phyloP scores from a whole-genome alignment of 257 asterid species.

The Agastache rugosa region DNA sequence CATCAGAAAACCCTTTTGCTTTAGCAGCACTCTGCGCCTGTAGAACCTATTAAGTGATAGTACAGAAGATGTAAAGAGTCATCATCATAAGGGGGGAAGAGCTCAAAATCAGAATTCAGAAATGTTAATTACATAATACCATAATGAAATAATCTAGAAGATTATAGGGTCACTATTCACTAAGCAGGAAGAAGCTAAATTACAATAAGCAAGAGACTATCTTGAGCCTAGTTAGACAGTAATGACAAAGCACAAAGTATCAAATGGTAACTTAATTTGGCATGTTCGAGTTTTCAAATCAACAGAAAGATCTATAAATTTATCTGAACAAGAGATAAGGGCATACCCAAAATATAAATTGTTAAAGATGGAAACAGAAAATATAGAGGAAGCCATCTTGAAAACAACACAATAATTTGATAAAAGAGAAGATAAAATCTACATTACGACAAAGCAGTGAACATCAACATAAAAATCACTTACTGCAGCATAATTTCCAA shows the following conservation, averaged over 20 bases:
- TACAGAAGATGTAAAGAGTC: conserved; percentile 8
- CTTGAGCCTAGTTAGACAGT: conserved; percentile 22
- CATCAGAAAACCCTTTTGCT: conserved; percentile 94
- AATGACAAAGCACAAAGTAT: conserved; percentile 9
- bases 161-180: conserved; percentile 1
- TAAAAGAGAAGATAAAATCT: conserved; percentile 7
- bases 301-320: background rate
- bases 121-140: conserved; percentile 11
- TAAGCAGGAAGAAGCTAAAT: conserved; percentile 11
- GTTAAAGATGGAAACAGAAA: background rate
- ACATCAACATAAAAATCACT: conserved; percentile 37
- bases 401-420: background rate
- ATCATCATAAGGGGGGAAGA: conserved; percentile 3
- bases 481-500: conserved; percentile 97
- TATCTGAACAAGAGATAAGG: conserved; percentile 16
- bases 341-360: background rate
- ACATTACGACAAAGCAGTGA: background rate
- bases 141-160: background rate
- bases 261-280: conserved; percentile 4
- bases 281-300: background rate
- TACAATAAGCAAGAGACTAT: conserved; percentile 2
- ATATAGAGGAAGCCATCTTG: background rate
- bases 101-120: background rate
- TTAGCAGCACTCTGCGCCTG: conserved; percentile 94
- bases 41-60: conserved; percentile 60